Percentiles rank a stretch among this genome's conserved stretches.
These are phyloP conservation scores for Fragosphaeria purpurea DNA, from an alignment of 2,329 filamentous ascomycete species.

Conservation along the genomic window DNA sequence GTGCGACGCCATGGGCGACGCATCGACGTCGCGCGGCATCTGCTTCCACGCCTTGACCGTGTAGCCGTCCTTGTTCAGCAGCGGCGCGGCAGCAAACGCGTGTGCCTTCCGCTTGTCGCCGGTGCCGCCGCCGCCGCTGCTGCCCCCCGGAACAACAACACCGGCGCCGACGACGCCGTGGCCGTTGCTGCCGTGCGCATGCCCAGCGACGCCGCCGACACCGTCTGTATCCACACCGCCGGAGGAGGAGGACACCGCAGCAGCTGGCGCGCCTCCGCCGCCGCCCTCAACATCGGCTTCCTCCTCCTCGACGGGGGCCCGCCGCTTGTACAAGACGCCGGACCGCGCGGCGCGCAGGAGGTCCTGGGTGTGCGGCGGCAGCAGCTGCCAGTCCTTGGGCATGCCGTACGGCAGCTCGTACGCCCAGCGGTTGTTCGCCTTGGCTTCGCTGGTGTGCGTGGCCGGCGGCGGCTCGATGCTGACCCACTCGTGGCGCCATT, in stretches of 20 bases:
- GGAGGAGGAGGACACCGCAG: constrained; percentile 9
- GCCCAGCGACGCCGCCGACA: constrained; percentile 22
- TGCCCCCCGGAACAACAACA: neutral
- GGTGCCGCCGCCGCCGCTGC: neutral
- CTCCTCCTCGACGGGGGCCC: constrained; percentile 51
- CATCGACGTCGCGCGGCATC: constrained; percentile 43
- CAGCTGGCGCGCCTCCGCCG: neutral
- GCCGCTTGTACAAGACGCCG: constrained; percentile 64
- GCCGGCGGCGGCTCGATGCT: constrained; percentile 56
- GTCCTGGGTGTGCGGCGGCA: constrained; percentile 71
- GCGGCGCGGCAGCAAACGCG: neutral
- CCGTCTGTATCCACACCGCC: constrained; percentile 10
- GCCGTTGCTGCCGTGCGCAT: neutral
- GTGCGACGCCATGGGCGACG: constrained; percentile 41
- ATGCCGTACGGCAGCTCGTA: constrained; percentile 66
- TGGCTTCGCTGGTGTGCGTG: constrained; percentile 43
- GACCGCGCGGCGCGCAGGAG: constrained; percentile 73
- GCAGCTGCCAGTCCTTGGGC: constrained; percentile 73
- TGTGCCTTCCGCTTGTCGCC: constrained; percentile 33
- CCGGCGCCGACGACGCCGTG: neutral
- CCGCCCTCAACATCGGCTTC: constrained; percentile 38
- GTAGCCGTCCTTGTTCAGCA: constrained; percentile 30
- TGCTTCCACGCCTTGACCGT: constrained; percentile 53
- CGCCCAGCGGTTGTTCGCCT: constrained; percentile 61
- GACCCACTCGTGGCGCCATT: constrained; percentile 71